Evolutionary conservation across 2,329 filamentous ascomycete genomes (phyloP).

Genomic region (Ceratocystiopsis sp.): DNA sequence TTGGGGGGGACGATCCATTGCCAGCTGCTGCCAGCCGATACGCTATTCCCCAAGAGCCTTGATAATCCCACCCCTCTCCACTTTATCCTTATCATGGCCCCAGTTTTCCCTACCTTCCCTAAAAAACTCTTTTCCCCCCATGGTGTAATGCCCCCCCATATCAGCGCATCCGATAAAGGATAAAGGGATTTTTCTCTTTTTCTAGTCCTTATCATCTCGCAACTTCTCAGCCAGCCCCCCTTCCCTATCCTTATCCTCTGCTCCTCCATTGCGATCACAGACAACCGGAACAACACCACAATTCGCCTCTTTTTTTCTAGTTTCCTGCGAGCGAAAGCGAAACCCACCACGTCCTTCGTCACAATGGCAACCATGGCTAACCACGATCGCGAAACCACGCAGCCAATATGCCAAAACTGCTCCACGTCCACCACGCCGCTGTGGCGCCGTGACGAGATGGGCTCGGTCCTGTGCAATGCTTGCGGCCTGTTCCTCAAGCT

Average conservation of each 20-base stretch:
- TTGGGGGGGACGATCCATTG: too few relatives aligned
- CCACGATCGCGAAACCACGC: conserved; percentile 42
- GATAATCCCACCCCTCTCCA: not conserved
- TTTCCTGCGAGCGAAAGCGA: not conserved
- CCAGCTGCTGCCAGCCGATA: too few relatives aligned
- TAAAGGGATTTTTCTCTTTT: conserved; percentile 4
- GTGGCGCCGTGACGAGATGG: conserved; percentile 93
- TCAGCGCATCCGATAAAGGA: conserved; percentile 10
- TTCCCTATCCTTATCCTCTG: not conserved
- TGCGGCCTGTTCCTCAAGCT: conserved; percentile 96
- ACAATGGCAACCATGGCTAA: conserved; percentile 34
- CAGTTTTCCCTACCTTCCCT: not conserved
- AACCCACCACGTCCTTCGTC: not conserved
- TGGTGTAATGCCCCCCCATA: conserved; percentile 10
- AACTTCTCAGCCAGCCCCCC: conserved; percentile 1
- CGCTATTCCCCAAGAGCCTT: not conserved
- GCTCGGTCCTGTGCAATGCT: conserved; percentile 93
- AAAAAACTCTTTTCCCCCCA: conserved; percentile 2
- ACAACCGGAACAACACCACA: not conserved
- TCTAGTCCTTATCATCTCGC: conserved; percentile 10
- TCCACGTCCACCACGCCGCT: conserved; percentile 86
- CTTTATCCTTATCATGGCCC: too few relatives aligned
- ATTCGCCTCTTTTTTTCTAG: not conserved
- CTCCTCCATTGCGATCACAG: not conserved
- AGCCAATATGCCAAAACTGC: conserved; percentile 96